Percentiles rank a stretch among this genome's conserved stretches.
Conservation (phyloP, 495 filamentous ascomycete species). For the Podospora pseudocomata region DNA sequence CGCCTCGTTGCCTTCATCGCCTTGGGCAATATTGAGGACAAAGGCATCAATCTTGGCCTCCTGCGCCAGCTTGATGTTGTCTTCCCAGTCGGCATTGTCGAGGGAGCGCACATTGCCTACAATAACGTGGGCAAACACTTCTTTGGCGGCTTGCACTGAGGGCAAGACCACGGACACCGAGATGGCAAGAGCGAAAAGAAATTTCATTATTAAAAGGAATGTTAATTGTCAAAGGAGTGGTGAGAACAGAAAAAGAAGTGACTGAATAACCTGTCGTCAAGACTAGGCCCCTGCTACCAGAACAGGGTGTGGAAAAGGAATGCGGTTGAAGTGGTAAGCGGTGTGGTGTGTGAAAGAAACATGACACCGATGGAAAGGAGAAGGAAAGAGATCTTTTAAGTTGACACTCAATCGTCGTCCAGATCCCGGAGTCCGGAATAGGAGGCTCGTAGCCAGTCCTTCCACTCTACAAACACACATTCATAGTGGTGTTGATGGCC, state of each 20-base stretch:
- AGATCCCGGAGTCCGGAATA: neutral
- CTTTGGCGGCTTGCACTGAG: constrained; percentile 20
- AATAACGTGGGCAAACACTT: constrained; percentile 29
- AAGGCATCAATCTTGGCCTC: constrained; percentile 56
- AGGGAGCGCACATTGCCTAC: constrained; percentile 38
- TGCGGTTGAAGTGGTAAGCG: neutral
- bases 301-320: neutral
- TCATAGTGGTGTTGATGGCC: neutral
- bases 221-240: neutral
- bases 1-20: constrained; percentile 45
- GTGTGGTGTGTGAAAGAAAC: neutral
- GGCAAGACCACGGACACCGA: constrained; percentile 7
- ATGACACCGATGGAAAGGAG: neutral
- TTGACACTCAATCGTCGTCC: neutral
- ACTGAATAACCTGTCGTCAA: constrained; percentile 6
- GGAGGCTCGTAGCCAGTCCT: neutral
- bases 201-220: constrained; percentile 13
- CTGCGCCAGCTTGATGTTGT: constrained; percentile 55
- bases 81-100: constrained; percentile 49
- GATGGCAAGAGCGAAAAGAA: constrained; percentile 8
- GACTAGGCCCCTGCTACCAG: constrained; percentile 5
- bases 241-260: neutral
- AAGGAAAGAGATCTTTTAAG: neutral
- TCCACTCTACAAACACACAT: neutral
- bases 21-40: constrained; percentile 53